These are phyloP conservation scores for Porphyrellus cyaneotinctus DNA, from an alignment of 768 basidiomycete species.

Conservation along the genomic window DNA sequence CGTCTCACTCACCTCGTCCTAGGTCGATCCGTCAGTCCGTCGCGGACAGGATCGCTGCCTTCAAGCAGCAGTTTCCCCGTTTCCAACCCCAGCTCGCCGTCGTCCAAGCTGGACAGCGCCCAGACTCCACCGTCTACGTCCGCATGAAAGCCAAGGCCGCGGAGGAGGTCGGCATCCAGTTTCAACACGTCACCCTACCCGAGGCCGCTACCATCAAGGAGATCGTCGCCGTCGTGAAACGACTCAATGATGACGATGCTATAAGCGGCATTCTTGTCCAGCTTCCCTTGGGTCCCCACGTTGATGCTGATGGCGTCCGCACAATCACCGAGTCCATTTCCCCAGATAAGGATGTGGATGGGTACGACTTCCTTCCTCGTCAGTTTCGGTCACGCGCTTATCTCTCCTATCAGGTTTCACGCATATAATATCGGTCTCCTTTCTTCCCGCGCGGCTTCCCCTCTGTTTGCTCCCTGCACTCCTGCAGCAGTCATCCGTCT, in stretches of 20 bases:
- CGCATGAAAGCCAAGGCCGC: slow-evolving; percentile 98
- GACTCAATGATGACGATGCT: slow-evolving; percentile 76
- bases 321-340: slow-evolving; percentile 91
- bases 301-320: slow-evolving; percentile 79
- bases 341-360: slow-evolving; percentile 95
- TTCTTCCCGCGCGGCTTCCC: slow-evolving; percentile 82
- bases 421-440: slow-evolving; percentile 97
- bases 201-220: slow-evolving; percentile 67
- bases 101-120: slow-evolving; percentile 88
- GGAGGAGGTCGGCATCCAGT: slow-evolving; percentile 86
- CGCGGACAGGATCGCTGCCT: slow-evolving; percentile 58
- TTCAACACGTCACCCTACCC: slow-evolving; percentile 74
- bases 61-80: slow-evolving; percentile 70
- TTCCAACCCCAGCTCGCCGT: slow-evolving; percentile 90
- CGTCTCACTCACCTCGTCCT: too few species aligned
- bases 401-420: slow-evolving; percentile 66
- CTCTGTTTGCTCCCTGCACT: slow-evolving; percentile 93
- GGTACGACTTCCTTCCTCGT: slow-evolving; percentile 45
- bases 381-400: slow-evolving; percentile 1
- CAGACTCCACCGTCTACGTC: slow-evolving; percentile 89
- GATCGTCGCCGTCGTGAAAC: slow-evolving; percentile 70
- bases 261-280: slow-evolving; percentile 93
- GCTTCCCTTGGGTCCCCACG: slow-evolving; percentile 84
- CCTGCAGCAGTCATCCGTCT: slow-evolving; percentile 90
- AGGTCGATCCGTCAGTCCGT: slow-evolving; percentile 82